A percentile compares a stretch with the other conserved stretches of the same genome.
Evolutionary conservation across 2,329 filamentous ascomycete genomes (phyloP).

Genomic region (Penicillium sp.): DNA sequence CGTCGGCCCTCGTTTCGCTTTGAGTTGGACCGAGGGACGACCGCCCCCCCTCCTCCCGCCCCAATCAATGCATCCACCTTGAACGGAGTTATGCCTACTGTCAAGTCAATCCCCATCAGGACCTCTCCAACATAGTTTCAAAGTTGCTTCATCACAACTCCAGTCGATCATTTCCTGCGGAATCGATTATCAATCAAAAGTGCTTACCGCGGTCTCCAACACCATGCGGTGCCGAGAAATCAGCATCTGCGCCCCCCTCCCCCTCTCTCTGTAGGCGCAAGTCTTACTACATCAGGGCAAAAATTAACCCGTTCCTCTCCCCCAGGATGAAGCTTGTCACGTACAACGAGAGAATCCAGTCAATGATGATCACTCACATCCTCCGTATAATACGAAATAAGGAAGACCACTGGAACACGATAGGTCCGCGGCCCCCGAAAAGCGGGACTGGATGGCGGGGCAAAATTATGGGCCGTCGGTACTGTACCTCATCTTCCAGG

Average conservation of each 20-base stretch:
- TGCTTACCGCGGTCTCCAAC: neutral
- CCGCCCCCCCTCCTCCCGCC: neutral
- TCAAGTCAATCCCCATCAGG: too few species aligned
- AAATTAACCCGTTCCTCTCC: neutral
- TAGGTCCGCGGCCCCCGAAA: neutral
- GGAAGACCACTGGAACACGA: neutral
- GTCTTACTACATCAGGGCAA: slow-evolving; percentile 1
- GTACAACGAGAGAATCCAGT: neutral
- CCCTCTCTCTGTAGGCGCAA: neutral
- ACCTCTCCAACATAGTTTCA: too few species aligned
- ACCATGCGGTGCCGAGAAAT: neutral
- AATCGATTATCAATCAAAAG: neutral
- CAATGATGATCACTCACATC: neutral
- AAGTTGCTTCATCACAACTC: too few species aligned
- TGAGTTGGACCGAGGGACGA: slow-evolving; percentile 6
- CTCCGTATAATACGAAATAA: too few species aligned
- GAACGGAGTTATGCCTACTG: neutral
- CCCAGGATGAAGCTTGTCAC: neutral
- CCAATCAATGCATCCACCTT: neutral
- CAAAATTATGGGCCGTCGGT: neutral
- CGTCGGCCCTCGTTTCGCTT: neutral
- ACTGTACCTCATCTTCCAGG: neutral
- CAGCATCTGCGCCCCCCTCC: neutral
- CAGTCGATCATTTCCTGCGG: neutral
- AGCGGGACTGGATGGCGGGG: slow-evolving; percentile 1